Evolutionary conservation across 805 yeast genomes (phyloP), one percentile per base, ranked within the genome.

Genomic region (Hanseniaspora hatyaiensis): DNA sequence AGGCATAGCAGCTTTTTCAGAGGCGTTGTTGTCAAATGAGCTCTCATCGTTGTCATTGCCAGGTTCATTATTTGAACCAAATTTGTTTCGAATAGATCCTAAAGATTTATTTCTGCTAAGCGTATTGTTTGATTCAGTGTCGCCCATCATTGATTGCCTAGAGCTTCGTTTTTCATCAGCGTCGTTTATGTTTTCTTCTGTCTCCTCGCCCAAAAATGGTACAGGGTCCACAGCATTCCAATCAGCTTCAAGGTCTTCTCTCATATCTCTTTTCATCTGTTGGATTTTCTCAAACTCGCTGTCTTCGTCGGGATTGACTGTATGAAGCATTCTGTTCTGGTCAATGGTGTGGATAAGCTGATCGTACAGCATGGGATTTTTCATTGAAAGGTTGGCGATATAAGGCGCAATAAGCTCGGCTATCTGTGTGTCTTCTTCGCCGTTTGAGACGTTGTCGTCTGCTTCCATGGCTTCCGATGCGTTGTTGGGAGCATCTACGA

Each of bases 221-320:
- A 40, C 50, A 26, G 45, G 45, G 23, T 40, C 40, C 19, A 40
- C 40, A n/a, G 41, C 36, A 31, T 40, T 41, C 39, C 45, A 41
- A 34, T 40, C 50, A 34, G 40, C 41, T 20, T 47, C 50, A 13
- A 47, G 30, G 24, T 47, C 50, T 6, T 47, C 37, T 24, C 37
- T 47, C 36, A 47, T 47, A n/a, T 47, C 50, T 47, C 24, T 34
- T 30, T 41, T 47, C 38, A 40, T 29, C 23, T 47, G 40, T 30
- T 47, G 50, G 24, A 47, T 47, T 16, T 30, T 41, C 30, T 41
- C 40, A 40, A 43, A 43, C 6, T 43, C 47, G 20, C 47, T 43
- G 3, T 43, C 26, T 22, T 36, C 41, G 29, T 43, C 31, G 9
- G 47, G 47, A 19, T 34, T 16, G 18, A 43, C 47, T 22, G 16